Base-by-base conservation (phyloP, 805 yeast species). In the Ogataea minuta region DNA sequence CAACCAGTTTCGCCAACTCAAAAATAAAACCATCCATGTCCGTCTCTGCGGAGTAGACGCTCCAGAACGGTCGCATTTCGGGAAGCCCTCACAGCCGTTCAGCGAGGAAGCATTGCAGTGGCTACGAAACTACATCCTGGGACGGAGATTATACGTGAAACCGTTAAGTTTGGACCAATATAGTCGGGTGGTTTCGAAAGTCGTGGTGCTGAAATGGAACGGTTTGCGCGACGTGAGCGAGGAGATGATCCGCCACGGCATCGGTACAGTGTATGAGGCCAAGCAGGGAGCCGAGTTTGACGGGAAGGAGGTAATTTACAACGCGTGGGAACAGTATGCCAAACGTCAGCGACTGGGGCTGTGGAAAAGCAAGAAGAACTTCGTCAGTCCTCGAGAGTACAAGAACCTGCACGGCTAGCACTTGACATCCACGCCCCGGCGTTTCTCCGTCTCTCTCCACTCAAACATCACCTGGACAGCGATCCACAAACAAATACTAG, bases 381-480 rank as follows among this genome's bases (percentile, higher is more conserved):
- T 63, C 27, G 55, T 66, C 19, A 82, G 95, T 4, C 97, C 98
- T 0, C 89, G 93, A 3, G 81, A 83, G 55, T 90, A 73, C 60
- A 90, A 90, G 49, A 75, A 63, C 41, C 52, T 61, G 45, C 62
- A 74, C 43, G 58, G 52, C 39, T 52, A 84, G 57, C 97, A 93
- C 57, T 85, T 80, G 23, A 89, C 78, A 57, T 84, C 78, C 12
- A 91, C 73, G 2, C 97, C 97, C 28, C 74, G 70, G 53, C 98
- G 76, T 57, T 76, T 81, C 60, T 93, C 99, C 17, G 79, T 66
- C 57, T 88, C 95, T 52, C 99, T 74, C 43, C 85, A 64, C 62
- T 93, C 98, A 64, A 89, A 90, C 98, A 93, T 93, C 13, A 89
- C 83, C 61, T 91, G 98, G 1, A 79, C 82, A 2, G 84, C 98